phyloP scores from a whole-genome alignment of 2,329 filamentous ascomycete genomes.

The Monosporascus sp. region DNA sequence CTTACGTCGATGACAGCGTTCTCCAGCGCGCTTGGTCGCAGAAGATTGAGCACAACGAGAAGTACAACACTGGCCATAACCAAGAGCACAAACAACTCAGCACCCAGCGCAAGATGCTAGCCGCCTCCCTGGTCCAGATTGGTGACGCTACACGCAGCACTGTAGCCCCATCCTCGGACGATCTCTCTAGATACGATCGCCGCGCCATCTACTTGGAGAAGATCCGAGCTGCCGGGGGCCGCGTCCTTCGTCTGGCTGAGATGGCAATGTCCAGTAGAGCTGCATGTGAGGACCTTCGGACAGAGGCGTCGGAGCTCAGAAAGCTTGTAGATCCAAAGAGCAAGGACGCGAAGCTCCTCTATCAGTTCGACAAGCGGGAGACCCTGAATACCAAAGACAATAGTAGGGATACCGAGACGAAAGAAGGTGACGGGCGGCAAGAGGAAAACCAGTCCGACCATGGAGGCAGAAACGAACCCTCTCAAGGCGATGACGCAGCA shows the following conservation, averaged over 20 bases:
- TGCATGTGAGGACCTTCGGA: constrained; percentile 20
- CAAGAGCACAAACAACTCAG: constrained; percentile 13
- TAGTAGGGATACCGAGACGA: background rate
- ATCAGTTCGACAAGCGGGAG: constrained; percentile 13
- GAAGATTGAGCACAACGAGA: constrained; percentile 14
- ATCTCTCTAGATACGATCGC: constrained; percentile 11
- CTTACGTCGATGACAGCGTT: constrained; percentile 14
- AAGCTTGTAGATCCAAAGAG: constrained; percentile 17
- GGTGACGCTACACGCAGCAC: constrained; percentile 13
- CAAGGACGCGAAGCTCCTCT: constrained; percentile 6
- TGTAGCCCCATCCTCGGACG: constrained; percentile 2
- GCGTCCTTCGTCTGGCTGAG: constrained; percentile 14
- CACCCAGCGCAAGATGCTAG: constrained; percentile 19
- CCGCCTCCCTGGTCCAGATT: constrained; percentile 17
- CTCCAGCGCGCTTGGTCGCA: constrained; percentile 23
- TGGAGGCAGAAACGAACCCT: background rate
- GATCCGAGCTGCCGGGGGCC: constrained; percentile 10
- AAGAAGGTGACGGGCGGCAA: background rate
- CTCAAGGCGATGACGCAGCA: background rate
- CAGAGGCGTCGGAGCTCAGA: constrained; percentile 18
- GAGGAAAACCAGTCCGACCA: background rate
- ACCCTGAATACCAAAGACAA: background rate
- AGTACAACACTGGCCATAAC: constrained; percentile 8
- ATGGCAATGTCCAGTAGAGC: constrained; percentile 11
- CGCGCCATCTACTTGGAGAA: constrained; percentile 18